Evolutionary conservation across 1,284 basidiomycete genomes (phyloP).

Genomic region (Heliocybe sulcata): DNA sequence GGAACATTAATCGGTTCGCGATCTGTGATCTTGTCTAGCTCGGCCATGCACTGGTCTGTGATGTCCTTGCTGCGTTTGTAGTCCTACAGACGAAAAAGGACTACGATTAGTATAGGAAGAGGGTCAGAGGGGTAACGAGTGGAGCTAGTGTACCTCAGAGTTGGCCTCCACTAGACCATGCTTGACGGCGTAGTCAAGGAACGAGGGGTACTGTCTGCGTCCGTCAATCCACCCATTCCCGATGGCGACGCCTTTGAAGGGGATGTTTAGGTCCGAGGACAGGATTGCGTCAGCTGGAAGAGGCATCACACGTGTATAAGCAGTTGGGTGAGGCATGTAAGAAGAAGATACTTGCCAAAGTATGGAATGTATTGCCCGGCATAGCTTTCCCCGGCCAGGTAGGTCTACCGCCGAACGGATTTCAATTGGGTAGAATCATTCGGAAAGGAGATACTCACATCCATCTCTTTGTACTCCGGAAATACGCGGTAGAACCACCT

Average conservation of each 20-base stretch:
- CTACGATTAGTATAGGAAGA: not conserved
- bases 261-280: constrained; percentile 48
- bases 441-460: constrained; percentile 53
- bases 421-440: constrained; percentile 6
- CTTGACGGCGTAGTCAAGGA: constrained; percentile 82
- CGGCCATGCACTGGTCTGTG: constrained; percentile 58
- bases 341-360: constrained; percentile 59
- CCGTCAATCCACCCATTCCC: constrained; percentile 99
- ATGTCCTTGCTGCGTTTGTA: constrained; percentile 59
- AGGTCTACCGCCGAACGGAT: constrained; percentile 51
- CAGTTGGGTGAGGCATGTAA: not conserved
- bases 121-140: not conserved
- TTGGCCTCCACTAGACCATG: constrained; percentile 73
- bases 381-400: constrained; percentile 89
- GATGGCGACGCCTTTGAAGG: constrained; percentile 80
- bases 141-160: constrained; percentile 45
- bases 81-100: constrained; percentile 26
- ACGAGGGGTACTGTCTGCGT: constrained; percentile 83
- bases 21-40: constrained; percentile 38
- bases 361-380: constrained; percentile 99
- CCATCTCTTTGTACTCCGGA: constrained; percentile 79
- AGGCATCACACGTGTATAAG: not conserved
- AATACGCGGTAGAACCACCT: constrained; percentile 86
- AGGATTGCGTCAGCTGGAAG: constrained; percentile 72
- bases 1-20: constrained; percentile 57